Percentiles rank a stretch among this genome's conserved stretches.
Evolutionary conservation across 208 protist species (phyloP).

Genomic region (Spongospora subterranea): DNA sequence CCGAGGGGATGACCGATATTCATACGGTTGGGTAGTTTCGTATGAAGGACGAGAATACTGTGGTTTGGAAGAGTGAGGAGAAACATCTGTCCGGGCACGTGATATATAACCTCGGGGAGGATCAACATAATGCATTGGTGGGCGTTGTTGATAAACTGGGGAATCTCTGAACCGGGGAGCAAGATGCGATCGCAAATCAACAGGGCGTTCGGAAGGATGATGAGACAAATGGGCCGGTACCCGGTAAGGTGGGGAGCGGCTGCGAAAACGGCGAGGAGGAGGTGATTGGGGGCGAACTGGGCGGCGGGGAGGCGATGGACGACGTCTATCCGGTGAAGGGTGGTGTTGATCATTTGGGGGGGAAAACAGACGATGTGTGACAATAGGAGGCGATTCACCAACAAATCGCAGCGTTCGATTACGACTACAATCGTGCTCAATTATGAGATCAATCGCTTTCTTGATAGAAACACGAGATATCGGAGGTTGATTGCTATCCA

Average conservation of each 20-base stretch:
- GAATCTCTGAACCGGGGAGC: neutral
- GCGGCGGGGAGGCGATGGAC: neutral
- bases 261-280: neutral
- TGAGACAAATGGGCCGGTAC: neutral
- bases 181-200: neutral
- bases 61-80: neutral
- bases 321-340: neutral
- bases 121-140: neutral
- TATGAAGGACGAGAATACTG: neutral
- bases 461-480: neutral
- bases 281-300: neutral
- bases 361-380: neutral
- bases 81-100: neutral
- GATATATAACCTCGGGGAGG: neutral
- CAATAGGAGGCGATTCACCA: conserved; percentile 9
- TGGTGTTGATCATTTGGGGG: neutral
- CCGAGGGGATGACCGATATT: neutral
- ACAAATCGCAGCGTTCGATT: neutral
- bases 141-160: neutral
- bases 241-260: conserved; percentile 7
- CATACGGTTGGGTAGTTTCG: neutral
- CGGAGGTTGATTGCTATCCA: conserved; percentile 38
- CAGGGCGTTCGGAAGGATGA: neutral
- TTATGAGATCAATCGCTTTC: neutral
- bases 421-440: conserved; percentile 23